phyloP scores from a whole-genome alignment of 2,329 filamentous ascomycete genomes.

The Clarireedia monteithiana region DNA sequence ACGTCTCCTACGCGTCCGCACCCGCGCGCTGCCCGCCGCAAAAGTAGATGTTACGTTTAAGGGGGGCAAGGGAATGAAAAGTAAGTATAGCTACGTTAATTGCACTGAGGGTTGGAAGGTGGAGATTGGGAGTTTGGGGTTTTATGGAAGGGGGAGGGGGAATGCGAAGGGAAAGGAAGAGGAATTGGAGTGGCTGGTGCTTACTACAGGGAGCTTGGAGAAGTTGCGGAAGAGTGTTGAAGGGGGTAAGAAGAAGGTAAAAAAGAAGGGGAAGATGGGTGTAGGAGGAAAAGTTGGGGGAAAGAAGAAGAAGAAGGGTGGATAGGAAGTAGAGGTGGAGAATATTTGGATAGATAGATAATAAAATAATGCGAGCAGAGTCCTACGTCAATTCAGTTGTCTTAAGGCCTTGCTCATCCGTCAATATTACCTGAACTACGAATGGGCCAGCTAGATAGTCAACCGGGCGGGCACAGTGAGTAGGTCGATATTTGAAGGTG shows the following conservation, averaged over 20 bases:
- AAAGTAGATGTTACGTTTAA: slow-evolving; percentile 6
- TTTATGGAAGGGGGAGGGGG: not conserved
- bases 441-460: too few species aligned
- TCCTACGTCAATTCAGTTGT: too few species aligned
- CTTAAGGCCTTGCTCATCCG: too few species aligned
- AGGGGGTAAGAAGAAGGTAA: not conserved
- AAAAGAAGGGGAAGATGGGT: too few species aligned
- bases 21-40: not conserved
- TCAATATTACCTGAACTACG: too few species aligned
- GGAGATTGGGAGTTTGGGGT: slow-evolving; percentile 1
- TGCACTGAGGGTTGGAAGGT: not conserved
- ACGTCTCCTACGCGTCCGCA: not conserved
- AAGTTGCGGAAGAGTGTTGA: not conserved
- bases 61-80: not conserved
- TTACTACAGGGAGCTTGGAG: not conserved
- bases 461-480: too few species aligned
- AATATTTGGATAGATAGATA: too few species aligned
- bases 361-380: too few species aligned
- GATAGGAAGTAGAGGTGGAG: not conserved
- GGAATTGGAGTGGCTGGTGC: not conserved
- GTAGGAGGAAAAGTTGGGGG: not conserved
- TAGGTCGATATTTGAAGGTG: too few species aligned
- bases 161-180: not conserved
- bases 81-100: slow-evolving; percentile 7
- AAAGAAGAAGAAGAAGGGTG: not conserved